phyloP scores from a whole-genome alignment of 768 basidiomycete species.

The Tylopilus vinaceipallidus region DNA sequence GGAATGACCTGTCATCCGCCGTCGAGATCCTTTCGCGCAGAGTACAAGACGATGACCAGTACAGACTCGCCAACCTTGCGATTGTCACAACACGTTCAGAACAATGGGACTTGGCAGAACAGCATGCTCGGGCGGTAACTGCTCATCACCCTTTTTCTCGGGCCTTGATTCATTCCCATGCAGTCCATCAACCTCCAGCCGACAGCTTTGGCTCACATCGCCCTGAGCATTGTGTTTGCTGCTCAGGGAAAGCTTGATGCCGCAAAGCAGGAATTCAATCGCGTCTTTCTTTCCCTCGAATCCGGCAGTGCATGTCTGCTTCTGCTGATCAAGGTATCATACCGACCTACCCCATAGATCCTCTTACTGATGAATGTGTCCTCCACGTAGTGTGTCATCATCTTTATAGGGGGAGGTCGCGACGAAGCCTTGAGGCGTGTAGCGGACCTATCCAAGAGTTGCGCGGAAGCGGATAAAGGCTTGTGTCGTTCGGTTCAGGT shows the following conservation, averaged over 20 bases:
- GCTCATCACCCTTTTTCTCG: background rate
- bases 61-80: constrained; percentile 1
- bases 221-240: background rate
- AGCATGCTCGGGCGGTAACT: background rate
- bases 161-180: background rate
- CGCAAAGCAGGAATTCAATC: background rate
- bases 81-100: background rate
- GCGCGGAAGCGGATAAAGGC: background rate
- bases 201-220: background rate
- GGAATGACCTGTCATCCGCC: background rate
- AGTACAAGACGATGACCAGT: background rate
- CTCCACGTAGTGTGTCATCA: background rate
- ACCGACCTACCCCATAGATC: background rate
- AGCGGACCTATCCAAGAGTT: background rate
- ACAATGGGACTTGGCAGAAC: background rate
- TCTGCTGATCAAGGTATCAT: background rate
- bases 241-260: background rate
- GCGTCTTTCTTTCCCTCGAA: background rate
- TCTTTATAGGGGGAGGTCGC: background rate
- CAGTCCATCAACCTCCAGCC: background rate
- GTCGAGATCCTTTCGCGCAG: background rate
- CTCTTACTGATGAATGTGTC: background rate
- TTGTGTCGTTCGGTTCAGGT: background rate
- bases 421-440: background rate
- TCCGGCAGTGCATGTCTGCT: background rate